phyloP scores from a whole-genome alignment of 768 basidiomycete genomes.

The Trametes villosa region DNA sequence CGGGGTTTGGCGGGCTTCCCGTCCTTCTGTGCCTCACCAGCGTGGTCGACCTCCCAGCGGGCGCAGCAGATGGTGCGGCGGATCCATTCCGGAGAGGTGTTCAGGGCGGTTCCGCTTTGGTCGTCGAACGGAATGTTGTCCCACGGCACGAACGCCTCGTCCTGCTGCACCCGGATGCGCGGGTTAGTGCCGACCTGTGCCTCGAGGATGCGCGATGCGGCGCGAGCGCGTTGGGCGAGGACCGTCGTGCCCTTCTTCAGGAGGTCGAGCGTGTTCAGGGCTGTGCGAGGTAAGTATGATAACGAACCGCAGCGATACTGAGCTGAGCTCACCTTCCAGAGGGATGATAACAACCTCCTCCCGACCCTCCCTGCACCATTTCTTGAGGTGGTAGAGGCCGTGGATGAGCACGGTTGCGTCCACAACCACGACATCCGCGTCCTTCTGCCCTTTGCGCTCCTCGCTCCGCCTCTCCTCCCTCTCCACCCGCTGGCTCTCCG shows the following conservation, averaged over 20 bases:
- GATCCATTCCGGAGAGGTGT: slow-evolving; percentile 80
- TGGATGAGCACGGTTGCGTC: slow-evolving; percentile 85
- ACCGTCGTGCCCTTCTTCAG: slow-evolving; percentile 88
- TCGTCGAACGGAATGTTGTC: slow-evolving; percentile 66
- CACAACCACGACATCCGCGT: slow-evolving; percentile 76
- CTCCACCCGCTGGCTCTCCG: slow-evolving; percentile 19
- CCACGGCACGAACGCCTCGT: slow-evolving; percentile 84
- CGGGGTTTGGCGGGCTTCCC: slow-evolving; percentile 41
- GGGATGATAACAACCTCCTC: slow-evolving; percentile 83
- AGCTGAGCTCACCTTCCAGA: slow-evolving; percentile 82
- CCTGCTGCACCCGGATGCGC: slow-evolving; percentile 79
- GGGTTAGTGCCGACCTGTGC: slow-evolving; percentile 83
- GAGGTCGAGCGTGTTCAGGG: slow-evolving; percentile 87
- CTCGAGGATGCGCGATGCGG: slow-evolving; percentile 88
- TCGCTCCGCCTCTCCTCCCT: slow-evolving; percentile 25
- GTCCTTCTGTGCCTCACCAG: slow-evolving; percentile 30
- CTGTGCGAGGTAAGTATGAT: slow-evolving; percentile 43
- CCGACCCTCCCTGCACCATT: slow-evolving; percentile 78
- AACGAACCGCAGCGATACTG: slow-evolving; percentile 34
- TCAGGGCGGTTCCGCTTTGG: slow-evolving; percentile 31
- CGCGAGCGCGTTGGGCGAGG: slow-evolving; percentile 81
- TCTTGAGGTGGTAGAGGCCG: slow-evolving; percentile 77
- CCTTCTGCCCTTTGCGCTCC: slow-evolving; percentile 47
- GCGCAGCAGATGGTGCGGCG: slow-evolving; percentile 84
- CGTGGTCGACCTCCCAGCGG: slow-evolving; percentile 70